Evolutionary conservation across 2,329 filamentous ascomycete genomes (phyloP).

Genomic region (Fusarium sp.): DNA sequence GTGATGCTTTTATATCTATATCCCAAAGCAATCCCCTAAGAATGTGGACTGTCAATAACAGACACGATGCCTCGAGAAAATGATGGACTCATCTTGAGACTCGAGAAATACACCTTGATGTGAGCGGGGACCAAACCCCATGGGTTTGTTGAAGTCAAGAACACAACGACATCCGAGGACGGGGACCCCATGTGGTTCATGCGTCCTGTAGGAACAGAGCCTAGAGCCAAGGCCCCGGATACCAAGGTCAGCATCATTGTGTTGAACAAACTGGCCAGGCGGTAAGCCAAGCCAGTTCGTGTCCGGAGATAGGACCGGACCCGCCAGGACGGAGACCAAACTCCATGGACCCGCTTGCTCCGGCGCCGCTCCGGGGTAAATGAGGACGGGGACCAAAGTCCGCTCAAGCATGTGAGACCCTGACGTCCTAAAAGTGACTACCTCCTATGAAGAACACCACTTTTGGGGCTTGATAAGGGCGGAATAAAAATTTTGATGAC

Average conservation of each 20-base stretch:
- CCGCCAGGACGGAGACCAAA: slow-evolving; percentile 3
- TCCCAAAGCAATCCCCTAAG: background rate
- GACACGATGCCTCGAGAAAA: background rate
- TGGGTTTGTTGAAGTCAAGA: background rate
- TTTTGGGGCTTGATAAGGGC: background rate
- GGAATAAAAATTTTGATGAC: background rate
- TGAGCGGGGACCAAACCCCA: slow-evolving; percentile 3
- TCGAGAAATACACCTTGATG: background rate
- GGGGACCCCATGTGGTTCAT: background rate
- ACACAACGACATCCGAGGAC: background rate
- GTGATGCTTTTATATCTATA: background rate
- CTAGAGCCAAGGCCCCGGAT: background rate
- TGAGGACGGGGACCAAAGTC: slow-evolving; percentile 1
- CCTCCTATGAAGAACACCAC: background rate
- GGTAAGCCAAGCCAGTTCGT: background rate
- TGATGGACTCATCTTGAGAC: background rate
- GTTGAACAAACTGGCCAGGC: background rate
- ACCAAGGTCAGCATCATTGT: background rate
- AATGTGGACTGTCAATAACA: background rate
- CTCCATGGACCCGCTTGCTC: background rate
- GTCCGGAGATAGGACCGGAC: background rate
- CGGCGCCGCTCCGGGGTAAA: background rate
- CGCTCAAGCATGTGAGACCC: background rate
- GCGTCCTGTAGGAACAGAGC: background rate
- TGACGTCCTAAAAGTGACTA: background rate